Evolutionary conservation across 495 filamentous ascomycete genomes (phyloP).

Genomic region (Aspergillus sclerotioniger): DNA sequence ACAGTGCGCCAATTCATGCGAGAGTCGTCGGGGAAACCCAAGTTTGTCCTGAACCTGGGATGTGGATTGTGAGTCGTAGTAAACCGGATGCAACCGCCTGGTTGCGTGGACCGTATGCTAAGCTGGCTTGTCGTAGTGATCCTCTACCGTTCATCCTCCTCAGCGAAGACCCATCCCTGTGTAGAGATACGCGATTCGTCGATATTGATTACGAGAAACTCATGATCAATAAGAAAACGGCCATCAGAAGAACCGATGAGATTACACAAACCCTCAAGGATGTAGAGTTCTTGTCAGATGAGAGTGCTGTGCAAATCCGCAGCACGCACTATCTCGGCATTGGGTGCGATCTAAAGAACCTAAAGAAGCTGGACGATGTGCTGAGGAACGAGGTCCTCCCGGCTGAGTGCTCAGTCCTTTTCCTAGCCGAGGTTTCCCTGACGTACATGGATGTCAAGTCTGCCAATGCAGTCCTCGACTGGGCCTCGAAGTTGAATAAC

Average conservation of each 20-base stretch:
- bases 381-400: slow-evolving; percentile 56
- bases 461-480: slow-evolving; percentile 69
- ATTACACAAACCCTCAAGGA: slow-evolving; percentile 52
- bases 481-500: slow-evolving; percentile 62
- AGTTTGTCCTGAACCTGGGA: slow-evolving; percentile 80
- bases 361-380: slow-evolving; percentile 53
- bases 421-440: slow-evolving; percentile 83
- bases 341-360: slow-evolving; percentile 76
- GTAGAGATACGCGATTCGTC: slow-evolving; percentile 63
- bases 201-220: slow-evolving; percentile 86
- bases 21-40: slow-evolving; percentile 55
- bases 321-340: slow-evolving; percentile 74
- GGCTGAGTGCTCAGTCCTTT: slow-evolving; percentile 62
- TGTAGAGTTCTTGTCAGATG: slow-evolving; percentile 43
- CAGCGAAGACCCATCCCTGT: slow-evolving; percentile 54
- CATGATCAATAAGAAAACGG: slow-evolving; percentile 68
- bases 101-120: slow-evolving; percentile 22
- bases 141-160: slow-evolving; percentile 86
- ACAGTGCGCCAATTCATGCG: slow-evolving; percentile 68
- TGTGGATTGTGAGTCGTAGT: slow-evolving; percentile 78
- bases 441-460: slow-evolving; percentile 84
- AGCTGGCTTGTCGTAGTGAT: slow-evolving; percentile 58
- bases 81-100: slow-evolving; percentile 2
- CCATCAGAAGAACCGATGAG: slow-evolving; percentile 59
- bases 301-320: slow-evolving; percentile 51